A percentile compares a stretch with the other conserved stretches of the same genome.
Conservation (phyloP, 1,139 yeast species). For the Meyerozyma sp. region DNA sequence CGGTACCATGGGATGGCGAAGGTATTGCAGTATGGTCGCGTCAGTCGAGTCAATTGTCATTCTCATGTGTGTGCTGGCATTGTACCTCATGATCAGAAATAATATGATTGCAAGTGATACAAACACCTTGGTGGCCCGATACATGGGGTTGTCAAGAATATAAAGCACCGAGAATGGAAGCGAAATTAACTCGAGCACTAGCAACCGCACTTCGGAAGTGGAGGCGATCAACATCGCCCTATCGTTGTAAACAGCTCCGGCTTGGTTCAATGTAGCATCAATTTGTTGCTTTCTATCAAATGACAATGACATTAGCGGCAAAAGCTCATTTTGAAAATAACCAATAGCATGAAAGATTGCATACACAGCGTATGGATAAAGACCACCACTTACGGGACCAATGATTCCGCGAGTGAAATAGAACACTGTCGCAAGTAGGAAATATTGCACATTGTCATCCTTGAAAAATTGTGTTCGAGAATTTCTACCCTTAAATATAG, state of each 20-base stretch:
- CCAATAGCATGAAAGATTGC: conserved; percentile 10
- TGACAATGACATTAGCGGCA: neutral
- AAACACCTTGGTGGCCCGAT: neutral
- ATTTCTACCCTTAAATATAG: conserved; percentile 8
- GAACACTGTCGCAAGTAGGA: conserved; percentile 36
- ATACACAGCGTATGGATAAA: conserved; percentile 7
- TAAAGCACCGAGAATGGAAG: neutral
- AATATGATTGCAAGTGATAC: neutral
- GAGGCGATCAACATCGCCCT: neutral
- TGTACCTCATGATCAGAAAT: neutral
- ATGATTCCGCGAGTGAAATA: conserved; percentile 24
- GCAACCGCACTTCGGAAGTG: neutral
- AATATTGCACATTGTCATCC: conserved; percentile 51
- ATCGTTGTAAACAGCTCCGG: neutral
- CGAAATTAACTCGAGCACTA: neutral
- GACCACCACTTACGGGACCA: conserved; percentile 12
- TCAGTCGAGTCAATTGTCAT: neutral
- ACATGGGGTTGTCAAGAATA: neutral
- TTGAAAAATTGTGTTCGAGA: conserved; percentile 15
- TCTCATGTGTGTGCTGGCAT: neutral
- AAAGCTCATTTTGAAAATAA: conserved; percentile 6
- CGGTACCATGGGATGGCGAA: neutral
- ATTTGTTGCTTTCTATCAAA: neutral
- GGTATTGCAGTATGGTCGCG: neutral
- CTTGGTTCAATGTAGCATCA: neutral